Evolutionary conservation across 257 asterid genomes (phyloP), one percentile per base, ranked within the genome.

Genomic region (Solanum megistacrolobum): DNA sequence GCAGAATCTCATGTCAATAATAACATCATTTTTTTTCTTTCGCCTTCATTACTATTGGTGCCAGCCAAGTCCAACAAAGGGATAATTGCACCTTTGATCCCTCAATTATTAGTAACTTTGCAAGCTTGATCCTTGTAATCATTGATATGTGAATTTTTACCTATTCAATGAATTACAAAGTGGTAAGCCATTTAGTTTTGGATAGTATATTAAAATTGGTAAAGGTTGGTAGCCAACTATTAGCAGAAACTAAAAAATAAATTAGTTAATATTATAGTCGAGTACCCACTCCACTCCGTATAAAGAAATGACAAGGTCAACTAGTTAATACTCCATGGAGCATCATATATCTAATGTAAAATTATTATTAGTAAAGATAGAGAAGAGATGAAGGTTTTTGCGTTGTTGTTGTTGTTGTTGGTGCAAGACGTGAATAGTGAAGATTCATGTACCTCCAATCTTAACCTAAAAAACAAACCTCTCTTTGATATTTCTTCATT

Each of bases 401-500:
- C 36, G 38, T 35, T 85, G 62, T 71, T 86, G 27, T 36, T 81
- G 85, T 5, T 90, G 60, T 20, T 86, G 83, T 4, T 90, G 60
- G 39, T 82, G 29, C 55, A 46, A 46, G 41, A 43, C 75, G 98
- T 88, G 8, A 81, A 78, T 68, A 91, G 98, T 78, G 96, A 95
- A 87, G 10, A 95, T 90, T 94, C 98, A 23, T 96, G 98, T 81
- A 85, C 5, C 68, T 84, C 94, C 21, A 91, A 91, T 69, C 91
- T 93, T 88, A 87, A 73, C 78, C 89, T 91, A 79, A 86, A 69
- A 85, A 46, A 1, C 18, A 84, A 89, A 23, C 87, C 92, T 29
- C 94, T 94, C 35, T 96, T 96, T 58, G 93, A 93, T 84, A 79
- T 95, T 3, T 5, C 96, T 82, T 89, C 96, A 65, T 94, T 95